Evolutionary conservation across 2,329 filamentous ascomycete species (phyloP).

Genomic region (Penicillium griseofulvum): DNA sequence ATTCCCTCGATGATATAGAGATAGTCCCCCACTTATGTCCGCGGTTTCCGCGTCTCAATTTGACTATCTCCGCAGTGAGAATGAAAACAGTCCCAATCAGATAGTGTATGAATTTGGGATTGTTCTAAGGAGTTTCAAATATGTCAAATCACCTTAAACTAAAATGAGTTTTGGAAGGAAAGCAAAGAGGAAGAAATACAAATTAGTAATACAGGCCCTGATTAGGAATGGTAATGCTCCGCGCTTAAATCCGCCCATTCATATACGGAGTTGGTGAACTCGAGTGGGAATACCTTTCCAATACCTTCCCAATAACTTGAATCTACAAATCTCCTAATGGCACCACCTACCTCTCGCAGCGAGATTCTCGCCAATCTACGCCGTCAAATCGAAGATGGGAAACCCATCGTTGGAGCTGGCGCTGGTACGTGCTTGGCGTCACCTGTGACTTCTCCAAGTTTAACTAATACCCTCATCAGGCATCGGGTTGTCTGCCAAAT

Average conservation of each 20-base stretch:
- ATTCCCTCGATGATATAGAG: background rate
- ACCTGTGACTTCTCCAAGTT: too few relatives aligned
- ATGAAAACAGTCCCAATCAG: too few relatives aligned
- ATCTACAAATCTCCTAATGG: background rate
- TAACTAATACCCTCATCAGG: constrained; percentile 40
- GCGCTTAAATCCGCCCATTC: background rate
- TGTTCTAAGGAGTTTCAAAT: too few relatives aligned
- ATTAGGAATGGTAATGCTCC: too few relatives aligned
- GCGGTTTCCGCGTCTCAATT: too few relatives aligned
- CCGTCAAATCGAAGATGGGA: background rate
- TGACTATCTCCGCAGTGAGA: too few relatives aligned
- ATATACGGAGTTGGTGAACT: background rate
- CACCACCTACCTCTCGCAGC: background rate
- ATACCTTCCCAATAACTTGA: background rate
- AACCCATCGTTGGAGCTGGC: background rate
- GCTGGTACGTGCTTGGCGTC: background rate
- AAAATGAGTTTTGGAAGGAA: too few relatives aligned
- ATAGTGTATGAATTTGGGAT: too few relatives aligned
- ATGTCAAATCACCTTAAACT: too few relatives aligned
- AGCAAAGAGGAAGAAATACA: too few relatives aligned
- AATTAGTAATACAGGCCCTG: too few relatives aligned
- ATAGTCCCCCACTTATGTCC: too few relatives aligned
- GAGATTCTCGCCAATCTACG: background rate
- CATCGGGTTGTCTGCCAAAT: constrained; percentile 69
- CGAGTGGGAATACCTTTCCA: background rate